A percentile compares a stretch with the other conserved stretches of the same genome.
These are phyloP conservation scores for Phytophthora sp. DNA, from an alignment of 352 stramenopile species.

Conservation along the genomic window DNA sequence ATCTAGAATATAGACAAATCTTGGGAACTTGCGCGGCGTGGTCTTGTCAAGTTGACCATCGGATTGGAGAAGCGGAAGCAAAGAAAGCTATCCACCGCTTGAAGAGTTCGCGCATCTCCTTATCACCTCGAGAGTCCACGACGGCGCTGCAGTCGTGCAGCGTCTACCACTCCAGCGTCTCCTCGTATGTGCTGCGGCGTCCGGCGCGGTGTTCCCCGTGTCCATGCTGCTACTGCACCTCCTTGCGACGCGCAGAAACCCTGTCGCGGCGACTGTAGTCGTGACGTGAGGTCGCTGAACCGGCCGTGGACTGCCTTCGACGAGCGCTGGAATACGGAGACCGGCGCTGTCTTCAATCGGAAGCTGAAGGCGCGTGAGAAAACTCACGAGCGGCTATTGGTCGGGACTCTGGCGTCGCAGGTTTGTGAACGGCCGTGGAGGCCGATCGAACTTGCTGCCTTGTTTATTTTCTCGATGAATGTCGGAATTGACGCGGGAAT, in stretches of 20 bases:
- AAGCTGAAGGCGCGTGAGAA: background rate
- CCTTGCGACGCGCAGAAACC: background rate
- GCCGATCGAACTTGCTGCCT: background rate
- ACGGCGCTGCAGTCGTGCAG: background rate
- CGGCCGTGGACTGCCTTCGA: background rate
- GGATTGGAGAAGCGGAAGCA: too few relatives aligned
- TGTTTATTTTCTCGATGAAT: background rate
- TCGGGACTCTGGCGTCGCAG: background rate
- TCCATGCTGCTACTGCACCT: background rate
- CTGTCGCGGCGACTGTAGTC: background rate
- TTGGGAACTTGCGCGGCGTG: too few relatives aligned
- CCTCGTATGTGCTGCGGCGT: too few relatives aligned
- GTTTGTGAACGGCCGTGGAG: background rate
- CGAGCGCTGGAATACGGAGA: background rate
- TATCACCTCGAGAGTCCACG: too few relatives aligned
- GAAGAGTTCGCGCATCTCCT: too few relatives aligned
- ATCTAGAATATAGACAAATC: too few relatives aligned
- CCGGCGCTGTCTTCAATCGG: background rate
- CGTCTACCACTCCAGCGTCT: too few relatives aligned
- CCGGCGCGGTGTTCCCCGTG: too few relatives aligned
- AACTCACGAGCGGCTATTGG: background rate
- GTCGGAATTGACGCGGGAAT: background rate
- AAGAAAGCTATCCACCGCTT: too few relatives aligned
- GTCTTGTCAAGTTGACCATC: too few relatives aligned
- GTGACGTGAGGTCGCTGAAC: background rate